Evolutionary conservation across 2,329 filamentous ascomycete species (phyloP), one percentile per base, ranked within the genome.

Genomic region (Periconia macrospinosa): DNA sequence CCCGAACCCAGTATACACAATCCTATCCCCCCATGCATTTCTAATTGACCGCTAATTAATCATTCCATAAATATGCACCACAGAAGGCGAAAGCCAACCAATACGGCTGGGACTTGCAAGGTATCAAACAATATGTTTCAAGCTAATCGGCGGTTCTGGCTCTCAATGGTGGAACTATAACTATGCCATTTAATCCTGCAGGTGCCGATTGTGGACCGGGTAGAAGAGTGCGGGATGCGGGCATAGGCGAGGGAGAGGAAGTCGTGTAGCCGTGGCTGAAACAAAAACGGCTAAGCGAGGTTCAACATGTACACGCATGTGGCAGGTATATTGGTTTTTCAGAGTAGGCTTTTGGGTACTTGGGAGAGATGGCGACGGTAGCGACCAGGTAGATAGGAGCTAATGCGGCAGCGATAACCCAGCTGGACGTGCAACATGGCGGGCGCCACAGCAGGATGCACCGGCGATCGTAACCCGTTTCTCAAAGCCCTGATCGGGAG

Each of bases 241-340:
- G 30, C 47, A 33, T 40, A 46, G 45, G 30, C 52, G 47, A 50
- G 23, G 47, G 41, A 35, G 27, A 20, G 47, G 33, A 33, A 47
- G 53, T 14, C 37, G 53, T 55, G 49, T 30, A 43, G 9, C 49
- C 17, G 13, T 20, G 49, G 49, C 53, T 55, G 53, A 55, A 55
- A 55, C 53, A 30, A 10, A 37, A n/a, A 14, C 23, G 10, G 40
- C 37, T 33, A 53, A 53, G 50, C 41, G 50, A 53, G 20, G 51
- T 37, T 13, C 5, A 37, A 37, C 33, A 37, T 37, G 33, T 37
- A 10, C 33, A 37, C 5, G 33, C 33, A 37, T 37, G 15, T 37
- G 5, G 33, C 33, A 37, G 15, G 33, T 37, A 37, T 37, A 37
- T 37, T 37, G 33, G 11, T 37, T 37, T 37, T 37, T 37, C 5